phyloP scores from a whole-genome alignment of 2,329 filamentous ascomycete species.

The Drechslera avenae region DNA sequence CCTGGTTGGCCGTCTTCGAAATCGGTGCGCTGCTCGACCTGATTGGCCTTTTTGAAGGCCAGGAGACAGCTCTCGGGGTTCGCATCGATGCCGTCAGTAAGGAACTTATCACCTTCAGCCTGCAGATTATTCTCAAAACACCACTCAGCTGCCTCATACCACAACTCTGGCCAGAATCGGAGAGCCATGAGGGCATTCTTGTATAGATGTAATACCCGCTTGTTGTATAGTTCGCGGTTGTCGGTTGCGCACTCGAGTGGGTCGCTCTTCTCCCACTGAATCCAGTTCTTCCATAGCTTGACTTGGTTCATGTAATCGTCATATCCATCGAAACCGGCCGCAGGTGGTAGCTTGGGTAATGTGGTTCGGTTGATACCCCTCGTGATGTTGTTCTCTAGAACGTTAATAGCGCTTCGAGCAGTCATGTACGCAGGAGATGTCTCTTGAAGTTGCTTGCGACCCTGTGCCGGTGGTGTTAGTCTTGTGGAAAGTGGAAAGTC shows the following conservation, averaged over 20 bases:
- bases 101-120: constrained; percentile 75
- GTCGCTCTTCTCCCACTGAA: constrained; percentile 93
- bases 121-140: constrained; percentile 79
- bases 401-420: constrained; percentile 85
- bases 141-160: constrained; percentile 94
- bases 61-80: constrained; percentile 94
- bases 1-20: constrained; percentile 77
- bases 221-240: constrained; percentile 73
- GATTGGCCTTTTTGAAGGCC: constrained; percentile 86
- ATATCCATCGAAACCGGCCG: constrained; percentile 84
- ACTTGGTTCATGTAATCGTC: constrained; percentile 84
- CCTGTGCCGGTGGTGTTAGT: constrained; percentile 59
- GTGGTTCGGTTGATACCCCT: constrained; percentile 76
- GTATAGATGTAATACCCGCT: constrained; percentile 86
- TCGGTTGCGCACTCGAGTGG: constrained; percentile 84
- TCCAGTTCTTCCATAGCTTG: constrained; percentile 90
- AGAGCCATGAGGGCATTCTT: constrained; percentile 92
- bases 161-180: constrained; percentile 93
- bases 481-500: background rate
- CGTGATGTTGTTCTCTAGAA: constrained; percentile 89
- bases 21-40: constrained; percentile 78
- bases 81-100: constrained; percentile 80
- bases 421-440: constrained; percentile 95
- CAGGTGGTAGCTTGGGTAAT: constrained; percentile 79
- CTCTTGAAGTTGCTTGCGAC: constrained; percentile 92